Base-by-base conservation (phyloP, 2,329 filamentous ascomycete genomes). In the Orbilia javanica region DNA sequence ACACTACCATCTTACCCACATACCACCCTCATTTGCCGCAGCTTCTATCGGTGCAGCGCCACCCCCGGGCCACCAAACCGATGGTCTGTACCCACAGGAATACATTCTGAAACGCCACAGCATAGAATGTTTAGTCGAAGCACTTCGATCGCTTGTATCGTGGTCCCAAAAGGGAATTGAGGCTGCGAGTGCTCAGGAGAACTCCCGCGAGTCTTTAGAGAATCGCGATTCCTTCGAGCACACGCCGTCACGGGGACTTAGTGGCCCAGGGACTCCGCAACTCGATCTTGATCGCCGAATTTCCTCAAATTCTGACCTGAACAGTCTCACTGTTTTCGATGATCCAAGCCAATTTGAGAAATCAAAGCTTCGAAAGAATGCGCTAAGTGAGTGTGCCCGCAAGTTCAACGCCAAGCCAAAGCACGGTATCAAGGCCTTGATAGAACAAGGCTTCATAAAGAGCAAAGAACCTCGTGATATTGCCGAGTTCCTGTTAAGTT, bases 351-450 rank as follows among this genome's bases (percentile, higher is more conserved):
- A 97, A 82, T 87, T 99, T n/a, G 96, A 98, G 82, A 96, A 92
- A 84, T 93, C 94, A 70, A 98, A 98, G 85, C 93, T 94, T 77
- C 89, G 92, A 79, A 99, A 99, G 85, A 98, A 93, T 5, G 96
- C 96, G 0, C 86, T 98, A 78, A 92, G 91, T 65, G 96, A 97
- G 81, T 95, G 92, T 1, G 92, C 97, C 68, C 90, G 91, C 62
- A 92, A 93, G 79, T 99, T 99, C 87, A 99, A 99, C 84, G 97
- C 95, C 87, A 99, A 99, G 84, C 94, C 96, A 0, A 99, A 99
- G 84, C 90, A 92, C 75, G 96, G 96, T 4, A 89, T 99, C 82
- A 97, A 97, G 83, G 85, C 92, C 15, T 85, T 99, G 18, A 83
- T 98, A 11, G 88, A 92, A 27, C 92, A 96, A 79, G 93, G 93